A percentile compares a stretch with the other conserved stretches of the same genome.
Conservation (phyloP, 768 basidiomycete genomes). For the Mycena metata region DNA sequence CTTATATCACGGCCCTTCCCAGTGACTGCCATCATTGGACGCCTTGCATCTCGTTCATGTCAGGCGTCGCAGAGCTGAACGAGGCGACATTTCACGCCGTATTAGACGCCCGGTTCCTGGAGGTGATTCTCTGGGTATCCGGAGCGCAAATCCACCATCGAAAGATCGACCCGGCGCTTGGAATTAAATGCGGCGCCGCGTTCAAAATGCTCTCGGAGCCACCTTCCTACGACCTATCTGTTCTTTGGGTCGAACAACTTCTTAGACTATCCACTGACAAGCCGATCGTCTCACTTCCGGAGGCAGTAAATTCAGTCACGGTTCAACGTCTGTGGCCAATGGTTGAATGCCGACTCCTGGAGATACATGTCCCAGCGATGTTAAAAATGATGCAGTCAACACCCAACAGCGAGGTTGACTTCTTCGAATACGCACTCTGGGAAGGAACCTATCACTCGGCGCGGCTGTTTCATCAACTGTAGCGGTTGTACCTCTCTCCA, state of each 20-base stretch:
- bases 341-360: conserved; percentile 9
- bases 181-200: no score
- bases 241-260: conserved; percentile 6
- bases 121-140: no score
- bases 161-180: no score
- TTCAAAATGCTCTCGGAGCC: no score
- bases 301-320: not conserved
- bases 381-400: not conserved
- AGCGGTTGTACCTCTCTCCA: no score
- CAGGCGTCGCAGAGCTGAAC: not conserved
- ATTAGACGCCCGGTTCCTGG: no score
- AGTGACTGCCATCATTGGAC: not conserved
- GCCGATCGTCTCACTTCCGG: not conserved
- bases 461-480: no score
- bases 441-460: no score
- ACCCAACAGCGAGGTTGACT: no score
- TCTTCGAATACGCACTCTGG: no score
- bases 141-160: no score
- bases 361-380: not conserved
- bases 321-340: not conserved
- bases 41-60: not conserved
- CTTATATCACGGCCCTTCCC: not conserved
- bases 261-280: not conserved
- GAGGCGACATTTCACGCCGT: not conserved
- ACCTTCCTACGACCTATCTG: no score